phyloP scores from a whole-genome alignment of 2,329 filamentous ascomycete genomes.

The Mariannaea sp. region DNA sequence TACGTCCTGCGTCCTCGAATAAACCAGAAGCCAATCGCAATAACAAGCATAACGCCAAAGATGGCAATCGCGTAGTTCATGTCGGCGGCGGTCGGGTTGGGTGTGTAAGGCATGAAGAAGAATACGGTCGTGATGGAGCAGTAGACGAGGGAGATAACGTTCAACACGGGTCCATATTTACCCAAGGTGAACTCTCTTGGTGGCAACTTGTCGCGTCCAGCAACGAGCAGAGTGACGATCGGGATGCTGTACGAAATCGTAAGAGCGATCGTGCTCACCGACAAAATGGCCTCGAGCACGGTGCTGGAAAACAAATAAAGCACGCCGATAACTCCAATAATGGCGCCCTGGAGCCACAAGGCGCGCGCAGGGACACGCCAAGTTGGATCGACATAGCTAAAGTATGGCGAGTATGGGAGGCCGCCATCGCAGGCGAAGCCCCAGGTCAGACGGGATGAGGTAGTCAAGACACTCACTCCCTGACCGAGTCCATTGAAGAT shows the following conservation, averaged over 20 bases:
- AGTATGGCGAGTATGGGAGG: slow-evolving; percentile 51
- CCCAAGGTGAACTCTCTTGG: slow-evolving; percentile 52
- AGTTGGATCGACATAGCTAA: slow-evolving; percentile 47
- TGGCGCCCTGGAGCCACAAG: slow-evolving; percentile 56
- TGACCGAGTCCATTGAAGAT: slow-evolving; percentile 61
- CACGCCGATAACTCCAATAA: slow-evolving; percentile 53
- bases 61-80: slow-evolving; percentile 64
- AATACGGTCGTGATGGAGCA: slow-evolving; percentile 57
- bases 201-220: slow-evolving; percentile 57
- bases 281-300: slow-evolving; percentile 58
- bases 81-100: slow-evolving; percentile 50
- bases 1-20: slow-evolving; percentile 48
- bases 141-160: slow-evolving; percentile 55
- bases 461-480: slow-evolving; percentile 56
- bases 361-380: slow-evolving; percentile 60
- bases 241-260: slow-evolving; percentile 56
- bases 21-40: slow-evolving; percentile 56
- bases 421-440: slow-evolving; percentile 60
- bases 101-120: slow-evolving; percentile 48
- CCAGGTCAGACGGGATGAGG: slow-evolving; percentile 58
- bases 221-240: slow-evolving; percentile 51
- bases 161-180: slow-evolving; percentile 47
- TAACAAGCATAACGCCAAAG: slow-evolving; percentile 57
- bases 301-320: slow-evolving; percentile 60
- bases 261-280: slow-evolving; percentile 60